A percentile compares a stretch with the other conserved stretches of the same genome.
phyloP scores from a whole-genome alignment of 2,329 filamentous ascomycete species.

The Penicillium sp. region DNA sequence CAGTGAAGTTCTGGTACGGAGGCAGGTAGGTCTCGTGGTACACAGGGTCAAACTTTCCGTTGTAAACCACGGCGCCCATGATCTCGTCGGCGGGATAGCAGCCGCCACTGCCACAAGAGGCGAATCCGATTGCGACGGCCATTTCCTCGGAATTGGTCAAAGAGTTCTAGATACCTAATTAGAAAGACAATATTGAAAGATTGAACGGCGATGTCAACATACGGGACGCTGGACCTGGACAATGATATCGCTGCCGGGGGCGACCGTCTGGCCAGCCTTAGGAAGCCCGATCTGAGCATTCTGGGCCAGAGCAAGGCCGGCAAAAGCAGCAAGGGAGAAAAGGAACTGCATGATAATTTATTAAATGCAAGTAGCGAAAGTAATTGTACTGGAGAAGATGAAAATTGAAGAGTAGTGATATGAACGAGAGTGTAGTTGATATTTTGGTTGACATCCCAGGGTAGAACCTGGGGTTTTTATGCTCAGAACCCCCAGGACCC shows the following conservation, averaged over 20 bases:
- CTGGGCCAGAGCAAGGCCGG: conserved; percentile 27
- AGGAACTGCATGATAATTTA: conserved; percentile 26
- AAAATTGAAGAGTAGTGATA: neutral
- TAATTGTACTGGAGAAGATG: neutral
- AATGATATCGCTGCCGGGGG: conserved; percentile 20
- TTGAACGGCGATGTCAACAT: conserved; percentile 1
- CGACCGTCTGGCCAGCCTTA: conserved; percentile 14
- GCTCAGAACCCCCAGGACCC: neutral
- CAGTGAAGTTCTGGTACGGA: conserved; percentile 35
- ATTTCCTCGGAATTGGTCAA: conserved; percentile 29
- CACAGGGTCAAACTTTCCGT: conserved; percentile 28
- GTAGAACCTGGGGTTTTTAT: conserved; percentile 5
- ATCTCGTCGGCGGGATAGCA: conserved; percentile 22
- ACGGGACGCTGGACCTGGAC: conserved; percentile 34
- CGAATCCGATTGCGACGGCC: conserved; percentile 31
- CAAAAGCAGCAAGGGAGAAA: conserved; percentile 19
- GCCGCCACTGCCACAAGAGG: conserved; percentile 19
- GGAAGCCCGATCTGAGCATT: conserved; percentile 28
- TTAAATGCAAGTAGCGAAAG: neutral
- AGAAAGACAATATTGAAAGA: neutral
- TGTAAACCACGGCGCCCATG: conserved; percentile 30
- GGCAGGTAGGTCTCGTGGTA: conserved; percentile 23
- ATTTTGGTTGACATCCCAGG: neutral
- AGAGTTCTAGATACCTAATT: conserved; percentile 20
- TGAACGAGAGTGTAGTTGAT: neutral